phyloP scores from a whole-genome alignment of 805 yeast genomes.

The Hanseniaspora meyeri region DNA sequence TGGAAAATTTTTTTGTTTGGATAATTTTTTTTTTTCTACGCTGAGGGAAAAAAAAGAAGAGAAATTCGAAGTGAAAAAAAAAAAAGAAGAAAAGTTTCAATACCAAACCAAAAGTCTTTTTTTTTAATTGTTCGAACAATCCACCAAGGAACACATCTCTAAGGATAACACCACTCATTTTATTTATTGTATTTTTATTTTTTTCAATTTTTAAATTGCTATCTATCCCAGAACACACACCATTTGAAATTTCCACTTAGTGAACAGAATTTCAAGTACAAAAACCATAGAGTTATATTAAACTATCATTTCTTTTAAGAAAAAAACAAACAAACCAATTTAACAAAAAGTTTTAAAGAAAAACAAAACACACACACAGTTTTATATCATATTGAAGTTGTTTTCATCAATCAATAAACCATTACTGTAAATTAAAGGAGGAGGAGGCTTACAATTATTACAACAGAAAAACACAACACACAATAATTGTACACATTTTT shows the following conservation, averaged over 20 bases:
- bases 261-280: too few relatives aligned
- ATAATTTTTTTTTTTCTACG: not conserved
- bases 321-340: too few relatives aligned
- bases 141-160: not conserved
- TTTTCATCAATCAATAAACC: not conserved
- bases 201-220: too few relatives aligned
- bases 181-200: too few relatives aligned
- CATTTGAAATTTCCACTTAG: too few relatives aligned
- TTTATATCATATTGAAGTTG: not conserved
- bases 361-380: not conserved
- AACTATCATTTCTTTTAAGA: too few relatives aligned
- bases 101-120: too few relatives aligned
- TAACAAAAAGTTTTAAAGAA: too few relatives aligned
- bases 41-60: not conserved
- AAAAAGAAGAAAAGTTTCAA: not conserved
- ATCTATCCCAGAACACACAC: too few relatives aligned
- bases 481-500: not conserved
- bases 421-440: constrained; percentile 14
- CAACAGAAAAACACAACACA: not conserved
- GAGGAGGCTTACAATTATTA: constrained; percentile 13
- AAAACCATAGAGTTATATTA: too few relatives aligned
- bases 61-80: not conserved
- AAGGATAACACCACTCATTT: too few relatives aligned
- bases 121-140: too few relatives aligned
- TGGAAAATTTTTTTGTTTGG: not conserved